Evolutionary conservation across 768 basidiomycete species (phyloP).

Genomic region (Lyophyllum semitale): DNA sequence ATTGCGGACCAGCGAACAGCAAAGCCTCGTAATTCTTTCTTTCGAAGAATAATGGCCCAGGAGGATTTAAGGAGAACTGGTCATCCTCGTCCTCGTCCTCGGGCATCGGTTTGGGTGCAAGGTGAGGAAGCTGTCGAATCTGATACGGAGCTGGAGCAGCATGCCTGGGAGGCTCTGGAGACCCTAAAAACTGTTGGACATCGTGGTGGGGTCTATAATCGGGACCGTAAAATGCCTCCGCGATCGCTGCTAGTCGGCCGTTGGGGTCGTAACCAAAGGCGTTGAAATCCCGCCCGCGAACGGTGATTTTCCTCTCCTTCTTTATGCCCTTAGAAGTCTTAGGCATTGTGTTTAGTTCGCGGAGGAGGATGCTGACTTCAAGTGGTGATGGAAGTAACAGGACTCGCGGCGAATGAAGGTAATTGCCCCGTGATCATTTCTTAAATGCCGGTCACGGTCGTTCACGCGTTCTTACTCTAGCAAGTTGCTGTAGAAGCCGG

Average conservation of each 20-base stretch:
- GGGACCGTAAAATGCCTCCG: neutral
- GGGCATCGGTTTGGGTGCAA: no score
- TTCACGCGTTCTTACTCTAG: no score
- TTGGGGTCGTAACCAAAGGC: slow-evolving; percentile 6
- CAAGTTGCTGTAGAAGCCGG: no score
- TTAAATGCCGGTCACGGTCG: no score
- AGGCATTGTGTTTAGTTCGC: neutral
- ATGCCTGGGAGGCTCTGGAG: neutral
- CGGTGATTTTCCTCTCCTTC: neutral
- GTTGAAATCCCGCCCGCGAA: slow-evolving; percentile 1
- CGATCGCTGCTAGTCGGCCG: neutral
- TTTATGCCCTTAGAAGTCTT: neutral
- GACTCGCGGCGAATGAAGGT: no score
- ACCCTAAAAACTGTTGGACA: neutral
- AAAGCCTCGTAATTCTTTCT: no score
- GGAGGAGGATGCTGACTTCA: neutral
- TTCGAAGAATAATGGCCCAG: no score
- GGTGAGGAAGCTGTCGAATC: neutral
- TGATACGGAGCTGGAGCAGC: slow-evolving; percentile 1
- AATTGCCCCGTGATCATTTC: no score
- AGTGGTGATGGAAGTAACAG: no score
- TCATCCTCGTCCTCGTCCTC: no score
- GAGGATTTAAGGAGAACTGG: no score
- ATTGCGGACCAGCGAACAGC: no score
- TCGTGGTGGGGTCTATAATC: neutral